Conservation (phyloP, 2,329 filamentous ascomycete genomes). For the Didymellaceae sp. region DNA sequence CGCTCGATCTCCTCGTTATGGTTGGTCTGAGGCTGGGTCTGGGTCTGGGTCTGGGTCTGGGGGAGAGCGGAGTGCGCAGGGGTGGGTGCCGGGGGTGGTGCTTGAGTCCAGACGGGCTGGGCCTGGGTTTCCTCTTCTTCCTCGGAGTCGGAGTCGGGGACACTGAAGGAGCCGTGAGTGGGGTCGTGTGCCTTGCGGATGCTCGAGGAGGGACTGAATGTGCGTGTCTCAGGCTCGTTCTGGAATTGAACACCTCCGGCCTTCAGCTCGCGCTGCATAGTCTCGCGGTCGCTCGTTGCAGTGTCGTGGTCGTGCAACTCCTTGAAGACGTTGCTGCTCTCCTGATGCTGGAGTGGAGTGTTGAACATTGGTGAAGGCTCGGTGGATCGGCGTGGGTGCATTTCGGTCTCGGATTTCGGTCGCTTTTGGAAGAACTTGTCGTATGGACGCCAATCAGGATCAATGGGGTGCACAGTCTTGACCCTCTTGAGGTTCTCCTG, state of each 20-base stretch:
- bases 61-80: constrained; percentile 43
- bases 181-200: constrained; percentile 16
- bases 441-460: no score
- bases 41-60: no score
- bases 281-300: constrained; percentile 24
- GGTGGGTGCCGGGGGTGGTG: constrained; percentile 45
- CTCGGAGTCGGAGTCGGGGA: constrained; percentile 22
- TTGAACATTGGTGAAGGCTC: constrained; percentile 45
- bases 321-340: constrained; percentile 40
- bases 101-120: constrained; percentile 39
- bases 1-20: constrained; percentile 32
- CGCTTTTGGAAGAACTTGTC: no score
- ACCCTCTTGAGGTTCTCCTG: constrained; percentile 31
- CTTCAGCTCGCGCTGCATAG: constrained; percentile 16
- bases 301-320: constrained; percentile 29
- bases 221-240: constrained; percentile 25
- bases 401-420: no score
- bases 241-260: not conserved
- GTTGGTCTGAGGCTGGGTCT: not conserved
- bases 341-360: constrained; percentile 19
- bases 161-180: constrained; percentile 20
- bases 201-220: constrained; percentile 26
- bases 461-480: constrained; percentile 29
- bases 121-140: constrained; percentile 41
- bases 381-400: constrained; percentile 39